Percentiles rank a stretch among this genome's conserved stretches.
Evolutionary conservation across 192 early-diverging fungal species (phyloP).

Genomic region (Gigaspora rosea): DNA sequence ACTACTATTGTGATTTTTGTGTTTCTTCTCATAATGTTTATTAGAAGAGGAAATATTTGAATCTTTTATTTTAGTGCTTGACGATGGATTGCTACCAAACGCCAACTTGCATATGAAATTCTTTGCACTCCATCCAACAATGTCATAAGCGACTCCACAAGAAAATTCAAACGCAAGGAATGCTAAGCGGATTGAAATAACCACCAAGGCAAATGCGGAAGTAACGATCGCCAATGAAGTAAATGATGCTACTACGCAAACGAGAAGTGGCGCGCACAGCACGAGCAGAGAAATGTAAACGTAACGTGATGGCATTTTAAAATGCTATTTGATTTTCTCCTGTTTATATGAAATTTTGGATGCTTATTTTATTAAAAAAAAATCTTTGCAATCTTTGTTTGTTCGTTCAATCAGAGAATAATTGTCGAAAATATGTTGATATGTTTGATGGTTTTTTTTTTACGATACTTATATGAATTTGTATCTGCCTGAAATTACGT

Average conservation of each 20-base stretch:
- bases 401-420: too few species aligned
- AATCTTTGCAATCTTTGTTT: too few species aligned
- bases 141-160: neutral
- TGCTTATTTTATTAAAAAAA: too few species aligned
- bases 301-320: neutral
- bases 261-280: neutral
- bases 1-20: neutral
- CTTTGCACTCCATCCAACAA: slow-evolving; percentile 2
- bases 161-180: slow-evolving; percentile 19
- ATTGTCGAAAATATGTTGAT: too few species aligned
- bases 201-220: neutral
- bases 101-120: neutral
- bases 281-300: neutral
- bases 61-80: neutral
- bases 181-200: slow-evolving; percentile 1
- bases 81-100: neutral
- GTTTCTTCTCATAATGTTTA: neutral
- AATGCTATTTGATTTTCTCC: neutral
- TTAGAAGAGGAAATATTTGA: neutral
- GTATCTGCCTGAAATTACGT: too few species aligned
- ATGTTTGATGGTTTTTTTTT: too few species aligned
- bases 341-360: too few species aligned
- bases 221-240: slow-evolving; percentile 15
- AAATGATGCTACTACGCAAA: slow-evolving; percentile 1
- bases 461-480: too few species aligned